phyloP scores from a whole-genome alignment of 179 eudicot genomes.

The Camellia oleifera region DNA sequence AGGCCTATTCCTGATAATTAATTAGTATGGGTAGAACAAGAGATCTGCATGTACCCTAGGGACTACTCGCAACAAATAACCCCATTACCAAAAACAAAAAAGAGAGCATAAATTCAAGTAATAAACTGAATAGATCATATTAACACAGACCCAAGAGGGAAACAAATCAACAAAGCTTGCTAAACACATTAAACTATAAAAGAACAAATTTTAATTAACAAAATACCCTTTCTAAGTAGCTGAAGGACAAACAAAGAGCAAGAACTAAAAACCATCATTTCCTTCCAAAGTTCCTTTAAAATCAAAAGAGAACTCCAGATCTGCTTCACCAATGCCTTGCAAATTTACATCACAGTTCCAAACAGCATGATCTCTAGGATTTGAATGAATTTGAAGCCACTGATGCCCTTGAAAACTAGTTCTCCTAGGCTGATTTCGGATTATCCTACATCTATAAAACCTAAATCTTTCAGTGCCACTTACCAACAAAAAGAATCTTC shows the following conservation, averaged over 20 bases:
- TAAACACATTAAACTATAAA: not conserved
- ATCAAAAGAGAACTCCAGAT: not conserved
- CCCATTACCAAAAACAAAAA: not conserved
- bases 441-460: conserved; percentile 11
- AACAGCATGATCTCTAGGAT: conserved; percentile 10
- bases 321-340: not conserved
- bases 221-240: not conserved
- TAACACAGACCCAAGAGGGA: not conserved
- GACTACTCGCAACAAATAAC: not conserved
- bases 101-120: not conserved
- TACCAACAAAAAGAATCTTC: conserved; percentile 9
- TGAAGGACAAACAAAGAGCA: not conserved
- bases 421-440: conserved; percentile 10
- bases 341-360: conserved; percentile 10
- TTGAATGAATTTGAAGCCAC: conserved; percentile 7
- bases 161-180: not conserved
- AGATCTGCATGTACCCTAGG: no score
- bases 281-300: not conserved
- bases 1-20: no score
- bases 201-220: conserved; percentile 10
- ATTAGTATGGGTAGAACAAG: no score
- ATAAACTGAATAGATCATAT: conserved; percentile 6
- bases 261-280: not conserved
- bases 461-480: conserved; percentile 16
- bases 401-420: conserved; percentile 2